Evolutionary conservation across 1,139 yeast genomes (phyloP).

Genomic region (Yamadazyma diddensiae): DNA sequence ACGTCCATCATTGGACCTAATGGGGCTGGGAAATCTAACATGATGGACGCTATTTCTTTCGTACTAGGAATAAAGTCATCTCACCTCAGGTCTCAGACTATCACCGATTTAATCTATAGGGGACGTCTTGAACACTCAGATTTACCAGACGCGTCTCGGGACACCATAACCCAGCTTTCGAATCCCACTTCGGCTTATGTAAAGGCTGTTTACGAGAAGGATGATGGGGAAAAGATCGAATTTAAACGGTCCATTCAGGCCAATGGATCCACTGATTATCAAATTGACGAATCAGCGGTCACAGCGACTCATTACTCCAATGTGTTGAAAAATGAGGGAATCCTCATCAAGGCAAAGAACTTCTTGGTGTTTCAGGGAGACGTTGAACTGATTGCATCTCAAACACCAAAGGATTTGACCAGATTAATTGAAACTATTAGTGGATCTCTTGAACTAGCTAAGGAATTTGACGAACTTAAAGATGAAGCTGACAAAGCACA

Average conservation of each 20-base stretch:
- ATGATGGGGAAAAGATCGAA: constrained; percentile 50
- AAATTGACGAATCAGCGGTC: constrained; percentile 60
- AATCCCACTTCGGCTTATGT: constrained; percentile 69
- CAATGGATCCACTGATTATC: constrained; percentile 66
- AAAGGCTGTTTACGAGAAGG: constrained; percentile 70
- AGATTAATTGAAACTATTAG: constrained; percentile 76
- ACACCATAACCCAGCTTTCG: constrained; percentile 14
- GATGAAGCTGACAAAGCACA: constrained; percentile 68
- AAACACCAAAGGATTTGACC: constrained; percentile 74
- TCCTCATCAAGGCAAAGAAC: constrained; percentile 84
- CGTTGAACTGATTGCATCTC: constrained; percentile 90
- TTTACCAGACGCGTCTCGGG: constrained; percentile 16
- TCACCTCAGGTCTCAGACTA: constrained; percentile 71
- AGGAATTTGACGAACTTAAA: constrained; percentile 65
- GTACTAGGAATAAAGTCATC: constrained; percentile 82
- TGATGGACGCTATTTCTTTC: constrained; percentile 98
- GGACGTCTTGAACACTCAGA: constrained; percentile 11
- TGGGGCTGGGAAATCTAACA: constrained; percentile 95
- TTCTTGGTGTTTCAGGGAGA: constrained; percentile 96
- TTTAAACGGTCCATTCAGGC: constrained; percentile 54
- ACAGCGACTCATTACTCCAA: constrained; percentile 64
- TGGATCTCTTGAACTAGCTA: constrained; percentile 68
- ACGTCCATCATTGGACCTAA: constrained; percentile 96
- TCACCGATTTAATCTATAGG: constrained; percentile 78
- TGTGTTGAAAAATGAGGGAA: constrained; percentile 74